These are phyloP conservation scores for Pseudotulostoma volvatum DNA, from an alignment of 495 filamentous ascomycete genomes.

Conservation along the genomic window DNA sequence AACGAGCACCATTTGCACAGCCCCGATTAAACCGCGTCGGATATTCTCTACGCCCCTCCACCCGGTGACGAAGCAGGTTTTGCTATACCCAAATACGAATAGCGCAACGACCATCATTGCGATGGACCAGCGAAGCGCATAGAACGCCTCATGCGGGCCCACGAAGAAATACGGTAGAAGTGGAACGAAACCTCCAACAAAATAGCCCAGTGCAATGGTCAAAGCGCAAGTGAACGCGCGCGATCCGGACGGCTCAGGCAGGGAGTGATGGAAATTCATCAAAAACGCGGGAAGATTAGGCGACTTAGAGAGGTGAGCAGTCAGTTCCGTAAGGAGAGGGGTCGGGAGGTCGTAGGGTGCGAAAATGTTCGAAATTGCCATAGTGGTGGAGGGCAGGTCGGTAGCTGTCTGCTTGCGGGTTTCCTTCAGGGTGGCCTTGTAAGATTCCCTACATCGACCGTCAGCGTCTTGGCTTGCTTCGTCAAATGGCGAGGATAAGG, in stretches of 20 bases:
- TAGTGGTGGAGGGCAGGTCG: slow-evolving; percentile 19
- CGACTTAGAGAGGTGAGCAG: slow-evolving; percentile 29
- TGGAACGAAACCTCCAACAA: slow-evolving; percentile 56
- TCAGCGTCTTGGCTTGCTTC: neutral
- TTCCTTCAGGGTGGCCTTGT: slow-evolving; percentile 31
- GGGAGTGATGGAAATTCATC: slow-evolving; percentile 41
- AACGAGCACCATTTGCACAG: slow-evolving; percentile 48
- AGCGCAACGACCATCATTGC: slow-evolving; percentile 50
- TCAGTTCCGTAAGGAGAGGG: slow-evolving; percentile 27
- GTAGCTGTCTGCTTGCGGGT: slow-evolving; percentile 26
- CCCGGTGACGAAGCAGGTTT: slow-evolving; percentile 39
- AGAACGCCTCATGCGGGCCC: slow-evolving; percentile 31
- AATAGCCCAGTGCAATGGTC: slow-evolving; percentile 55
- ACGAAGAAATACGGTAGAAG: slow-evolving; percentile 68
- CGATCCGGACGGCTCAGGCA: slow-evolving; percentile 32
- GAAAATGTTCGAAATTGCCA: slow-evolving; percentile 35
- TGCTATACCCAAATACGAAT: slow-evolving; percentile 57
- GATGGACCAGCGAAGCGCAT: slow-evolving; percentile 53
- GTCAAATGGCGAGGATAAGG: slow-evolving; percentile 1
- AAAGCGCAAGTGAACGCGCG: slow-evolving; percentile 42
- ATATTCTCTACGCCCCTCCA: slow-evolving; percentile 24
- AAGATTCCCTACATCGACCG: slow-evolving; percentile 26
- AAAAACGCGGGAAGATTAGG: slow-evolving; percentile 36
- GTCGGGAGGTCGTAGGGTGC: slow-evolving; percentile 36
- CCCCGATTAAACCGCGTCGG: slow-evolving; percentile 27